These are phyloP conservation scores for Kurtzmaniella fragi DNA, from an alignment of 805 yeast species.

Conservation along the genomic window DNA sequence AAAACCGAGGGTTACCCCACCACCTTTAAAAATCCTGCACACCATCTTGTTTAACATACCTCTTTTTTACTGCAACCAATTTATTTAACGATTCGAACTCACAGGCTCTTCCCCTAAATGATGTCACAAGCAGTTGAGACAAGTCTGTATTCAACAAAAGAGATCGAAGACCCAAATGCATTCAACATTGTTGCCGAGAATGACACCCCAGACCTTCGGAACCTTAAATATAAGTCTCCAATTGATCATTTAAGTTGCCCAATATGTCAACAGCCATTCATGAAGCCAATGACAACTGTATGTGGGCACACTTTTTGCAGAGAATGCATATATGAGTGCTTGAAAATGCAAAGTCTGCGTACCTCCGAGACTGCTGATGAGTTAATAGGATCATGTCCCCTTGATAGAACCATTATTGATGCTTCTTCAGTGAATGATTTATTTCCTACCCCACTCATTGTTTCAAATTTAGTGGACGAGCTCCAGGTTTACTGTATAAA, in stretches of 20 bases:
- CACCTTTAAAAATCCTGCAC: too few species aligned
- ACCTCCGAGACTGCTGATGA: slow-evolving; percentile 5
- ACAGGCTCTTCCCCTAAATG: slow-evolving; percentile 3
- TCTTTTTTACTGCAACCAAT: too few species aligned
- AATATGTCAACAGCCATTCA: slow-evolving; percentile 62
- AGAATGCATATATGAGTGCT: slow-evolving; percentile 45
- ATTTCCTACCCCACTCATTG: slow-evolving; percentile 49
- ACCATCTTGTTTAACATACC: too few species aligned
- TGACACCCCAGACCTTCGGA: slow-evolving; percentile 24
- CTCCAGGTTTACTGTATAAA: slow-evolving; percentile 53
- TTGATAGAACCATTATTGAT: slow-evolving; percentile 51
- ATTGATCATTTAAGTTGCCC: slow-evolving; percentile 46
- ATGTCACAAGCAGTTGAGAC: slow-evolving; percentile 2
- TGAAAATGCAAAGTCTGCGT: slow-evolving; percentile 30
- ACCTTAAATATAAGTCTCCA: slow-evolving; percentile 22
- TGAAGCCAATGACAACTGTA: slow-evolving; percentile 54
- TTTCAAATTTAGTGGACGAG: slow-evolving; percentile 59
- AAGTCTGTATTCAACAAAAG: background rate
- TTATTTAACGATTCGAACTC: too few species aligned
- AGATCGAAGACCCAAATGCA: slow-evolving; percentile 8
- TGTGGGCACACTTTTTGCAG: slow-evolving; percentile 70
- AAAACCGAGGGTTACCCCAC: background rate
- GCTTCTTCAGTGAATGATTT: slow-evolving; percentile 24
- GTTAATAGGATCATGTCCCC: slow-evolving; percentile 43
- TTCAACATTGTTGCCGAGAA: slow-evolving; percentile 10